Evolutionary conservation across 352 stramenopile genomes (phyloP), one percentile per base, ranked within the genome.

Genomic region (Pythium aristosporum): DNA sequence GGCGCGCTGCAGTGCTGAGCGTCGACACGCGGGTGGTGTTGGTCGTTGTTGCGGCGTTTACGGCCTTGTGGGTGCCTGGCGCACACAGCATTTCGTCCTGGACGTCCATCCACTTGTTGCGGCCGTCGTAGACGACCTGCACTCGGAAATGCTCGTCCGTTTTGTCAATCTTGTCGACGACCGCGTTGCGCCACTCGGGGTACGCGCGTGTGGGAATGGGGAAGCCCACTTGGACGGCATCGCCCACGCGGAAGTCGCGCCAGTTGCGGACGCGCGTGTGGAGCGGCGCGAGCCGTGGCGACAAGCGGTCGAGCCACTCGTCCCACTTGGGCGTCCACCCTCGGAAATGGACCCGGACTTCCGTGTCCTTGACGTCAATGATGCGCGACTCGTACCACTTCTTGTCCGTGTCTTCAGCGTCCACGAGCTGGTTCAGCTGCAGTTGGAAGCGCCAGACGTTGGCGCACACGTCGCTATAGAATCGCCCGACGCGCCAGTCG

Each of bases 301-400:
- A 98, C 61, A 92, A 79, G 32, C 81, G 88, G 7, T 79, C 66
- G 25, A 99, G 75, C 94, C 95, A 99, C 73, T 99, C 96, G 73
- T 99, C 96, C 97, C 97, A 99, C 61, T 97, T 93, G 12, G 85
- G 63, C 3, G 97, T 97, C 96, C 96, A 99, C 8, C 96, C 96
- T 57, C 98, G 97, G 69, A 98, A 99, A 70, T 99, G 96, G 34
- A 99, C 88, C 34, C 95, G 77, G 34, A 99, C 75, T 30, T 69
- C 1, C 21, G 32, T 37, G 0, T 53, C 32, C 20, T 42, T 32
- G 21, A 69, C 43, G 2, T 72, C 62, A 3, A 92, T 63, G 18
- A 93, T 65, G 7, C 79, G 72, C 18, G 82, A 88, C 44, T 95
- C 86, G 56, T 67, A 87, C 87, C 87, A 96, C 49, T 92, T 90